Evolutionary conservation across 352 stramenopile species (phyloP).

Genomic region (Stramenopiles sp.): DNA sequence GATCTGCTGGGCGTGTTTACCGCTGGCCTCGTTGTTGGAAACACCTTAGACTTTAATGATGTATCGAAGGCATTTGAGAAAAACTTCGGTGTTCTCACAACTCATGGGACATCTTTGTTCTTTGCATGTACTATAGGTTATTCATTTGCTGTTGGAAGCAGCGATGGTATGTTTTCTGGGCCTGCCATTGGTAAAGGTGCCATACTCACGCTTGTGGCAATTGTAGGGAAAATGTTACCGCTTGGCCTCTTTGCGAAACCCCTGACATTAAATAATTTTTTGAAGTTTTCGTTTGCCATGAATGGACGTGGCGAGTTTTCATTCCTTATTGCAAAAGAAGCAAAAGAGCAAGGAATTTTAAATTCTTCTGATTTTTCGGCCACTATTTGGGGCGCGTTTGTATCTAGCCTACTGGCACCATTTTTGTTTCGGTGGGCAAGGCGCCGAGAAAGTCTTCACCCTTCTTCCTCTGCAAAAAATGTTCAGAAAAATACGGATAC

Average conservation of each 20-base stretch:
- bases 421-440: slow-evolving; percentile 19
- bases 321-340: slow-evolving; percentile 21
- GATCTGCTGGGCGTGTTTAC: slow-evolving; percentile 23
- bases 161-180: slow-evolving; percentile 15
- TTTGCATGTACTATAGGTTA: slow-evolving; percentile 21
- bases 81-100: neutral
- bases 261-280: neutral
- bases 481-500: too few species aligned
- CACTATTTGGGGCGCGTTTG: slow-evolving; percentile 19
- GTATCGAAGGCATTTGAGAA: neutral
- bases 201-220: slow-evolving; percentile 15
- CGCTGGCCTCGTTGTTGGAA: slow-evolving; percentile 17
- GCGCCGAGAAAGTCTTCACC: too few species aligned
- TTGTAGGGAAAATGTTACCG: slow-evolving; percentile 18
- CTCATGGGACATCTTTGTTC: slow-evolving; percentile 20
- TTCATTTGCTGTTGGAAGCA: slow-evolving; percentile 18
- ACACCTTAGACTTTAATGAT: neutral
- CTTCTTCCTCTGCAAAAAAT: too few species aligned
- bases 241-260: slow-evolving; percentile 15
- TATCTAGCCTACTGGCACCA: slow-evolving; percentile 17
- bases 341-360: slow-evolving; percentile 16
- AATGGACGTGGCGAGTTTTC: slow-evolving; percentile 18
- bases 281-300: slow-evolving; percentile 12
- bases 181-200: slow-evolving; percentile 16
- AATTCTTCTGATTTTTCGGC: slow-evolving; percentile 16